Evolutionary conservation across 2,329 filamentous ascomycete genomes (phyloP), one percentile per base, ranked within the genome.

Genomic region (Cladorrhinum sp.): DNA sequence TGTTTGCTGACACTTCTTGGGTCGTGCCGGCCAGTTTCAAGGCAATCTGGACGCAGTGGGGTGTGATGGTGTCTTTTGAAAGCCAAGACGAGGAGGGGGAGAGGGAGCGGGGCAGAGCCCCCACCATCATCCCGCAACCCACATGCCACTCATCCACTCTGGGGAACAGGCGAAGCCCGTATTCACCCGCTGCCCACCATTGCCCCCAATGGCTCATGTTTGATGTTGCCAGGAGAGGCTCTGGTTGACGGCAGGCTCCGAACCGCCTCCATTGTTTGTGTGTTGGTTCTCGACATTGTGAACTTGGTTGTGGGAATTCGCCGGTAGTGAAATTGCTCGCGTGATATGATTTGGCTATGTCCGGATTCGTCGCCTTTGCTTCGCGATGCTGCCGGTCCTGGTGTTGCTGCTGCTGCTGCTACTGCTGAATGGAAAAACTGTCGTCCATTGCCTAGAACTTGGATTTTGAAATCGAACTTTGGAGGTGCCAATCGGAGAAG

Each of bases 81-180:
- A 55, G 53, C 23, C 22, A 18, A 24, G n/a, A 24, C 13, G 20
- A 20, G 24, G 7, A 36, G 12, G 57, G 53, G 53, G 29, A n/a
- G 53, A 16, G 25, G 18, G 22, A 23, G 23, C 16, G 16, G 54
- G 54, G 58, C 22, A n/a, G 50, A 22, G 45, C 51, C 51, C 45
- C 55, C 55, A 45, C 55, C 55, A 57, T 45, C 55, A 57, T 12
- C 55, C 55, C 23, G 18, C 24, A 57, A 23, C 41, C 55, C 55
- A 57, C 54, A 50, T 56, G 54, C 48, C 45, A 57, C 50, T 51
- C 24, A 53, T 45, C 54, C 38, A 27, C 16, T 56, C 25, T 48
- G 38, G n/a, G 29, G 9, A 45, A 56, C 38, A 24, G 38, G 54
- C n/a, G 24, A 56, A 4, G 23, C 5, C 22, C 24, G 54, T 29